Evolutionary conservation across 2,329 filamentous ascomycete species (phyloP).

Genomic region (Fusarium sacchari): DNA sequence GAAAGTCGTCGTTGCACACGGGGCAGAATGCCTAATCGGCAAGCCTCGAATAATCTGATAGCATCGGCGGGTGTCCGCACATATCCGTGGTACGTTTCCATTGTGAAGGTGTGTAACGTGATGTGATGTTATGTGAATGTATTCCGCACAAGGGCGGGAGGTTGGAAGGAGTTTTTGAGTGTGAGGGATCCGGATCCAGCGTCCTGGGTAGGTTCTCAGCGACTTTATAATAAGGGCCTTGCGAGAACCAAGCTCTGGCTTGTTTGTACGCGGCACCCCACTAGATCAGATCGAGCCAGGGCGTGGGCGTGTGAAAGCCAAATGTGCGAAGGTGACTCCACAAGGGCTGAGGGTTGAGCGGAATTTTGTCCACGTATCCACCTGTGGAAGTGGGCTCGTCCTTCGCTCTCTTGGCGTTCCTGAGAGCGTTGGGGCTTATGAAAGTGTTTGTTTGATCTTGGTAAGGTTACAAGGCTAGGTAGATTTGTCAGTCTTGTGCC

Average conservation of each 20-base stretch:
- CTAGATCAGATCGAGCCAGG: constrained; percentile 44
- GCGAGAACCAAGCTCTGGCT: constrained; percentile 38
- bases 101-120: constrained; percentile 54
- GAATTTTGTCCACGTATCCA: constrained; percentile 44
- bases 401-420: constrained; percentile 39
- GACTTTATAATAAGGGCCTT: constrained; percentile 35
- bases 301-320: constrained; percentile 28
- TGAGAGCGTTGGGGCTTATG: constrained; percentile 29
- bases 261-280: constrained; percentile 43
- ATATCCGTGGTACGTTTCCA: constrained; percentile 97
- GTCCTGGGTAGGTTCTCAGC: constrained; percentile 25
- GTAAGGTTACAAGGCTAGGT: constrained; percentile 24
- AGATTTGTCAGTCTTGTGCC: constrained; percentile 19
- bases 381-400: constrained; percentile 27
- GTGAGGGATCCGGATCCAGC: constrained; percentile 33
- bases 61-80: constrained; percentile 96
- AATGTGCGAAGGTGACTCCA: constrained; percentile 41
- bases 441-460: constrained; percentile 29
- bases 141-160: constrained; percentile 31
- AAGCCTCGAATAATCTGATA: constrained; percentile 98
- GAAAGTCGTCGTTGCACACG: constrained; percentile 92
- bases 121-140: constrained; percentile 25
- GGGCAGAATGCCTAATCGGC: constrained; percentile 86
- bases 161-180: constrained; percentile 22
- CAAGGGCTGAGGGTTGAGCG: constrained; percentile 41